Percentiles rank a stretch among this genome's conserved stretches.
Conservation (phyloP, 257 asterid species). For the Capsicum pubescens region DNA sequence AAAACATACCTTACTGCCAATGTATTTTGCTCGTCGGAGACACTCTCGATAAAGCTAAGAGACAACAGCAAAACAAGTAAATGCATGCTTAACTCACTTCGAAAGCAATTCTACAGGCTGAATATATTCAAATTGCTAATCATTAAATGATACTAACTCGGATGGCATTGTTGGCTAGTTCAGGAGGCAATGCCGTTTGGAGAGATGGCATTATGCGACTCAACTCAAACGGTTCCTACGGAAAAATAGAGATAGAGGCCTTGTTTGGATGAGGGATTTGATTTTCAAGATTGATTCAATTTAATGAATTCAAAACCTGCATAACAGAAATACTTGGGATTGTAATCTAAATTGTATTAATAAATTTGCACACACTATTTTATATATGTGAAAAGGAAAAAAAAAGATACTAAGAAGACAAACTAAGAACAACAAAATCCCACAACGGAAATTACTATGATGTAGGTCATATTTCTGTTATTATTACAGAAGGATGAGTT, state of each 20-base stretch:
- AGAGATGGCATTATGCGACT: constrained; percentile 70
- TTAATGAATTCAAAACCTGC: constrained; percentile 1
- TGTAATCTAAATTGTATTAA: not conserved
- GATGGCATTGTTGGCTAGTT: constrained; percentile 84
- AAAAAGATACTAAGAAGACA: not conserved
- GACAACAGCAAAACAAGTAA: constrained; percentile 25
- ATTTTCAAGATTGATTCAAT: not conserved
- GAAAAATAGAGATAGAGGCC: not conserved
- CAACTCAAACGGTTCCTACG: not conserved
- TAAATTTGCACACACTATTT: constrained; percentile 3
- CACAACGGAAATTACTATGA: not conserved
- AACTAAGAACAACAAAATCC: not conserved
- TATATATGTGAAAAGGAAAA: not conserved
- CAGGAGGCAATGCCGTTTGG: constrained; percentile 93
- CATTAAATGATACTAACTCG: constrained; percentile 52
- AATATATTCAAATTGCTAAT: constrained; percentile 16
- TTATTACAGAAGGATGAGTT: not conserved
- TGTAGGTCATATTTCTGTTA: not conserved
- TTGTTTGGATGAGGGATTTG: not conserved
- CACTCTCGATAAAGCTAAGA: constrained; percentile 91
- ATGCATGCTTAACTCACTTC: not conserved
- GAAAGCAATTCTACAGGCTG: constrained; percentile 17
- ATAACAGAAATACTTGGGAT: constrained; percentile 9
- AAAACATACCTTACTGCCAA: constrained; percentile 74
- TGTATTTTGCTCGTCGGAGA: constrained; percentile 86